Percentiles rank a stretch among this genome's conserved stretches.
Evolutionary conservation across 768 basidiomycete genomes (phyloP).

Genomic region (Boletales sp.): DNA sequence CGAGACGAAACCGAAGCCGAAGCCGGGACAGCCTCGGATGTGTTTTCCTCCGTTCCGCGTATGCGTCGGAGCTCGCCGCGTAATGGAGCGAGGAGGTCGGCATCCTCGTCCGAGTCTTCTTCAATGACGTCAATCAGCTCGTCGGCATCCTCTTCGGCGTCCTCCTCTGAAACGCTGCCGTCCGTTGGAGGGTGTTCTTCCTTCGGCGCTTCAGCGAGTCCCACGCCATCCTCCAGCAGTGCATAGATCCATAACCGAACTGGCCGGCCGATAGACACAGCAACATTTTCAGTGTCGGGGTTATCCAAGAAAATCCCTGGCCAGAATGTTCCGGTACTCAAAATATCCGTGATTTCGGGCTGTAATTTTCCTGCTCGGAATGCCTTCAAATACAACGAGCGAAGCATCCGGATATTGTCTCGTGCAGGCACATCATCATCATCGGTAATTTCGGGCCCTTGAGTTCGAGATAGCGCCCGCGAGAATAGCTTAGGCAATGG

Average conservation of each 20-base stretch:
- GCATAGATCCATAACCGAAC: slow-evolving; percentile 67
- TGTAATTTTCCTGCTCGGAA: slow-evolving; percentile 59
- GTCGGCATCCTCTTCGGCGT: slow-evolving; percentile 47
- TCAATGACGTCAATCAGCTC: slow-evolving; percentile 72
- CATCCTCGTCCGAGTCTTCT: slow-evolving; percentile 44
- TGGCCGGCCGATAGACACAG: slow-evolving; percentile 57
- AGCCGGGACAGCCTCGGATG: slow-evolving; percentile 22
- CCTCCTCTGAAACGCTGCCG: slow-evolving; percentile 20
- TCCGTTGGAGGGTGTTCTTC: slow-evolving; percentile 7
- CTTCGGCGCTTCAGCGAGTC: slow-evolving; percentile 42
- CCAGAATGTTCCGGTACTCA: slow-evolving; percentile 67
- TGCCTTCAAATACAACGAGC: slow-evolving; percentile 54
- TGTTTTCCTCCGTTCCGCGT: slow-evolving; percentile 37
- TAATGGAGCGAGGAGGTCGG: slow-evolving; percentile 64
- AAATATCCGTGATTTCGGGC: slow-evolving; percentile 54
- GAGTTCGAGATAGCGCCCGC: slow-evolving; percentile 26
- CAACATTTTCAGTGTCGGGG: slow-evolving; percentile 69
- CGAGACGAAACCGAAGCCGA: slow-evolving; percentile 38
- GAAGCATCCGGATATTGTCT: slow-evolving; percentile 28
- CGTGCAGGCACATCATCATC: slow-evolving; percentile 6
- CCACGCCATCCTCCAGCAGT: slow-evolving; percentile 63
- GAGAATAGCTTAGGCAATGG: slow-evolving; percentile 53
- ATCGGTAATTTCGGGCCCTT: slow-evolving; percentile 19
- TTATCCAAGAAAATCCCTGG: slow-evolving; percentile 72
- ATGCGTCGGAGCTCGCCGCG: slow-evolving; percentile 64